A percentile compares a stretch with the other conserved stretches of the same genome.
Evolutionary conservation across 805 yeast genomes (phyloP).

Genomic region (Cyberlindnera japonica): DNA sequence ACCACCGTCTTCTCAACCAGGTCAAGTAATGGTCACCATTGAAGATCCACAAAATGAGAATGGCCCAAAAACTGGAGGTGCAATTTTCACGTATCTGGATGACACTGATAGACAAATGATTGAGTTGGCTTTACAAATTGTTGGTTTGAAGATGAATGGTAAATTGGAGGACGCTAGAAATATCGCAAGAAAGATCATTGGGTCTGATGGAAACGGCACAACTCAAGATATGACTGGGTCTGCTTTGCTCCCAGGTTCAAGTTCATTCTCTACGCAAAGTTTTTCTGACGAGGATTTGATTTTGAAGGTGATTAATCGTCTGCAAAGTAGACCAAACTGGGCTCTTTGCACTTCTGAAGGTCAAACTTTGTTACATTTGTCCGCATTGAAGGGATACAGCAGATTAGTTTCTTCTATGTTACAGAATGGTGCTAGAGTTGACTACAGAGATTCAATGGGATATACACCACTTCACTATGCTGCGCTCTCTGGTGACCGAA

Average conservation of each 20-base stretch:
- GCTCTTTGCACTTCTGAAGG: slow-evolving; percentile 79
- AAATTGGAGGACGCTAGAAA: slow-evolving; percentile 91
- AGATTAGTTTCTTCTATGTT: slow-evolving; percentile 61
- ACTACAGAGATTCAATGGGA: slow-evolving; percentile 74
- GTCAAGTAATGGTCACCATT: slow-evolving; percentile 89
- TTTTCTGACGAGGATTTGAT: slow-evolving; percentile 37
- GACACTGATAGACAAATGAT: slow-evolving; percentile 93
- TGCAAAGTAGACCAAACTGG: slow-evolving; percentile 75
- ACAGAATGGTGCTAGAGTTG: slow-evolving; percentile 62
- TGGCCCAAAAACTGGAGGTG: slow-evolving; percentile 18
- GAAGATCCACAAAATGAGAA: slow-evolving; percentile 42
- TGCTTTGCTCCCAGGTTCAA: slow-evolving; percentile 6
- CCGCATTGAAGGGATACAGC: slow-evolving; percentile 69
- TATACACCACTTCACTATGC: slow-evolving; percentile 88
- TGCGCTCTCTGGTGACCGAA: slow-evolving; percentile 67
- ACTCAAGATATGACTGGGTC: slow-evolving; percentile 11
- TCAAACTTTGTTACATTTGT: slow-evolving; percentile 84
- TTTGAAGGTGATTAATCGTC: slow-evolving; percentile 54
- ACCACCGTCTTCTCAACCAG: slow-evolving; percentile 88
- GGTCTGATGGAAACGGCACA: slow-evolving; percentile 39
- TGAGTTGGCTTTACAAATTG: slow-evolving; percentile 93
- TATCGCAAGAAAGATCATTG: slow-evolving; percentile 88
- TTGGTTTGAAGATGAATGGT: slow-evolving; percentile 96
- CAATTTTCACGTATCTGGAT: slow-evolving; percentile 84
- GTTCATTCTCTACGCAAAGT: slow-evolving; percentile 1